These are phyloP conservation scores for Oryza glumipatula DNA, from an alignment of 176 grass and related monocot genomes.

Conservation along the genomic window DNA sequence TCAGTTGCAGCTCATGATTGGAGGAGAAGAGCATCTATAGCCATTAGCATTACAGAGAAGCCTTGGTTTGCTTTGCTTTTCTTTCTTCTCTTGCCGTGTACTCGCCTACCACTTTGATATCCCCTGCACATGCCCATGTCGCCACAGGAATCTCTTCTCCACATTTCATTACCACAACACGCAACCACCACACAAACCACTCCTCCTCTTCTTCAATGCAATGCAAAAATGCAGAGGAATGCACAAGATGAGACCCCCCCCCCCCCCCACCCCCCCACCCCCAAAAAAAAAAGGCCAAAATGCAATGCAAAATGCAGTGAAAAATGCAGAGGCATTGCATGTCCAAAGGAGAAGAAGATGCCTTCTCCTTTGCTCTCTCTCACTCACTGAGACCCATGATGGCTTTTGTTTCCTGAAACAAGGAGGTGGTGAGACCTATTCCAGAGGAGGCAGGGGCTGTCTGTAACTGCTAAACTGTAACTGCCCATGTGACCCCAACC, in stretches of 20 bases:
- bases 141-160: not conserved
- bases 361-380: not conserved
- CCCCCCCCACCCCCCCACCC: too few species aligned
- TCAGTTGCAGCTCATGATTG: not conserved
- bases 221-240: not conserved
- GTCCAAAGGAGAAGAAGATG: not conserved
- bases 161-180: not conserved
- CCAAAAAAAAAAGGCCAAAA: too few species aligned
- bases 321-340: not conserved
- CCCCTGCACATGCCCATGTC: slow-evolving; percentile 35
- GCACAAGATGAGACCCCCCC: too few species aligned
- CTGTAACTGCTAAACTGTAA: slow-evolving; percentile 19
- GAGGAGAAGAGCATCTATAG: not conserved
- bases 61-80: not conserved
- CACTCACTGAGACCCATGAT: slow-evolving; percentile 3
- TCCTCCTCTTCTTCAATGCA: too few species aligned
- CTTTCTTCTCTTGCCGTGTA: not conserved
- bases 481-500: slow-evolving; percentile 33
- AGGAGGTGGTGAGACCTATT: slow-evolving; percentile 34
- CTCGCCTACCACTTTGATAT: not conserved
- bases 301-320: too few species aligned
- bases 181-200: not conserved
- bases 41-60: not conserved
- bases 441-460: not conserved
- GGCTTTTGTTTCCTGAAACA: slow-evolving; percentile 43